These are phyloP conservation scores for Anisodus tanguticus DNA, from an alignment of 257 asterid genomes.

Conservation along the genomic window DNA sequence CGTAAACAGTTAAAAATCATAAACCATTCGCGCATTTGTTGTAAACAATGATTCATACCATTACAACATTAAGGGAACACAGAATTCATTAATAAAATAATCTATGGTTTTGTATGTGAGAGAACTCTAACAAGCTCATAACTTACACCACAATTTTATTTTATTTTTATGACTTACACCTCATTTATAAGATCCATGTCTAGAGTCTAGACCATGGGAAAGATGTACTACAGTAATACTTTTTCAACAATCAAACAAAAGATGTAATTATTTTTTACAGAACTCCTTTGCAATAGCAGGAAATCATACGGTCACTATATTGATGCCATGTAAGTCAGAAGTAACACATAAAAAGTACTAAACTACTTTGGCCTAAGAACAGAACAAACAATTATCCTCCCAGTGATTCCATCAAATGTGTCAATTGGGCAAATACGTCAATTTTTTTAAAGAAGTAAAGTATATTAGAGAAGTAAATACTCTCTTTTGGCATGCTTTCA, in stretches of 20 bases:
- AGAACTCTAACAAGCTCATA: background rate
- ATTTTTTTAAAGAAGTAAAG: background rate
- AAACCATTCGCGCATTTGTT: background rate
- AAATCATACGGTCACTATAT: background rate
- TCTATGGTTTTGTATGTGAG: background rate
- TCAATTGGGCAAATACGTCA: background rate
- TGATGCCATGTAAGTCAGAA: constrained; percentile 4
- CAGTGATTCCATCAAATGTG: background rate
- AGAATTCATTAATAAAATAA: background rate
- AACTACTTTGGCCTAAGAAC: background rate
- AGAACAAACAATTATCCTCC: background rate
- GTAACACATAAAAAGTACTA: background rate
- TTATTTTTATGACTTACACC: background rate
- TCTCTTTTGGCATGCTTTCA: constrained; percentile 11
- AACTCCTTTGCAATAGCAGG: background rate
- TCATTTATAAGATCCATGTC: constrained; percentile 7
- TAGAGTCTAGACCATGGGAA: background rate
- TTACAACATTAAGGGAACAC: background rate
- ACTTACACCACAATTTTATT: background rate
- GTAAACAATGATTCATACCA: background rate
- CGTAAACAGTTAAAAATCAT: background rate
- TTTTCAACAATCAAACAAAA: background rate
- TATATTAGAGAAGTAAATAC: background rate
- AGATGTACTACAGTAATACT: background rate
- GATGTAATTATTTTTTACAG: background rate